Percentiles rank a stretch among this genome's conserved stretches.
These are phyloP conservation scores for Cucumis cinereus DNA, from an alignment of 306 rosid species.

Conservation along the genomic window DNA sequence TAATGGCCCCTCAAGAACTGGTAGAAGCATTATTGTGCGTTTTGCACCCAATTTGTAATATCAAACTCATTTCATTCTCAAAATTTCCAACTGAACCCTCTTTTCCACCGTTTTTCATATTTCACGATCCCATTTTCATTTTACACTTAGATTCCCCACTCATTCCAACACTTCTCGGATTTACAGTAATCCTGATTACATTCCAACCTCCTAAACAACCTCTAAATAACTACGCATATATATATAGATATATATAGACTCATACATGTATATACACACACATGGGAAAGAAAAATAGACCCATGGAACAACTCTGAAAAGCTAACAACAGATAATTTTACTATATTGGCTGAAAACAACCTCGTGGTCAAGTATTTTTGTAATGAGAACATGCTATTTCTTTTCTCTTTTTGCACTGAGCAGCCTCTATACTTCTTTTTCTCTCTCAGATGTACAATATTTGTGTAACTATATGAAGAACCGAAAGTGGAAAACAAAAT, in stretches of 20 bases:
- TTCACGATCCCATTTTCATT: no score
- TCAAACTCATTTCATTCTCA: no score
- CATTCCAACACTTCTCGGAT: no score
- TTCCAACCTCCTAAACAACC: no score
- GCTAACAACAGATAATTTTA: constrained; percentile 6
- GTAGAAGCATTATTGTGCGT: not conserved
- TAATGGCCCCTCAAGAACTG: not conserved
- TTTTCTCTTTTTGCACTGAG: not conserved
- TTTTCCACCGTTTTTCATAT: no score
- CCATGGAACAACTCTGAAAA: not conserved
- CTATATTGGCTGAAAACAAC: not conserved
- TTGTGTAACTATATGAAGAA: constrained; percentile 23
- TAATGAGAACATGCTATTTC: constrained; percentile 2
- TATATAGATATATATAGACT: no score
- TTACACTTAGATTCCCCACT: no score
- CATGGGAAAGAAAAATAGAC: not conserved
- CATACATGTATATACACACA: no score
- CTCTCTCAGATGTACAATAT: constrained; percentile 22
- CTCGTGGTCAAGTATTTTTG: not conserved
- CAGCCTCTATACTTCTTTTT: constrained; percentile 3
- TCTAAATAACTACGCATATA: not conserved
- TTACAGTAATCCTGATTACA: no score
- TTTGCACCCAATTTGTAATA: no score
- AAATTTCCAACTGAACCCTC: no score
- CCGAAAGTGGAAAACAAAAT: constrained; percentile 10